Percentiles rank a stretch among this genome's conserved stretches.
These are phyloP conservation scores for Metschnikowia reukaufii DNA, from an alignment of 805 yeast genomes.

Conservation along the genomic window DNA sequence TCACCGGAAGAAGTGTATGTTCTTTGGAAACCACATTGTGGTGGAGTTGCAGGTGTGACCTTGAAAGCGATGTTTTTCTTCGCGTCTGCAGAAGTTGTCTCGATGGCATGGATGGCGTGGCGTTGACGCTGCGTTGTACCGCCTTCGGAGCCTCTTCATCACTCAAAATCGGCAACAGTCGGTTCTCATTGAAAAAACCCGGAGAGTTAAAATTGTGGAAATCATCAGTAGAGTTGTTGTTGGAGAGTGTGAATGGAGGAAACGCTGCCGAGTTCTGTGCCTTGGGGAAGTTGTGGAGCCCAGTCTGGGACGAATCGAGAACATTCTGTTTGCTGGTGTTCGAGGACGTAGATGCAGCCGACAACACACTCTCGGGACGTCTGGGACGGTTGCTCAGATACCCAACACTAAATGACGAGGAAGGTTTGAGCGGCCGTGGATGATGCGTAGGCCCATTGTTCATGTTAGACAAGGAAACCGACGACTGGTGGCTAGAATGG, in stretches of 20 bases:
- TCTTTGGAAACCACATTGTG: constrained; percentile 10
- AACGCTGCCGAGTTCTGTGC: constrained; percentile 19
- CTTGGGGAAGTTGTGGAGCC: constrained; percentile 14
- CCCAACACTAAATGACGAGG: constrained; percentile 14
- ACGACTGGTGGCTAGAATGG: constrained; percentile 6
- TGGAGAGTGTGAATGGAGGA: constrained; percentile 19
- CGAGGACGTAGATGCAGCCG: constrained; percentile 40
- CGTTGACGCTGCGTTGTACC: constrained; percentile 4
- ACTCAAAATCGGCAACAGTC: constrained; percentile 18
- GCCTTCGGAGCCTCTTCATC: constrained; percentile 16
- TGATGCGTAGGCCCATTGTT: constrained; percentile 5
- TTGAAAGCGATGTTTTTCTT: constrained; percentile 18
- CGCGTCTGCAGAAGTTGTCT: constrained; percentile 20
- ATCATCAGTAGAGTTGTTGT: constrained; percentile 20
- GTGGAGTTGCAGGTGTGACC: constrained; percentile 17
- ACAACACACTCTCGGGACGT: constrained; percentile 42
- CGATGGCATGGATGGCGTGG: constrained; percentile 19
- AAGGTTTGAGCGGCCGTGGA: constrained; percentile 14
- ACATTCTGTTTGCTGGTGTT: constrained; percentile 20
- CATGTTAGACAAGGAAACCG: constrained; percentile 8
- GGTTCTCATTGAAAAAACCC: constrained; percentile 13
- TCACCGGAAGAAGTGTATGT: constrained; percentile 4
- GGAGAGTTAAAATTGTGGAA: constrained; percentile 12
- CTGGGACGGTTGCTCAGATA: constrained; percentile 30
- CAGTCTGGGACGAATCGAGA: constrained; percentile 12